These are phyloP conservation scores for Chalciporus sphaerocephalus DNA, from an alignment of 768 basidiomycete genomes.

Conservation along the genomic window DNA sequence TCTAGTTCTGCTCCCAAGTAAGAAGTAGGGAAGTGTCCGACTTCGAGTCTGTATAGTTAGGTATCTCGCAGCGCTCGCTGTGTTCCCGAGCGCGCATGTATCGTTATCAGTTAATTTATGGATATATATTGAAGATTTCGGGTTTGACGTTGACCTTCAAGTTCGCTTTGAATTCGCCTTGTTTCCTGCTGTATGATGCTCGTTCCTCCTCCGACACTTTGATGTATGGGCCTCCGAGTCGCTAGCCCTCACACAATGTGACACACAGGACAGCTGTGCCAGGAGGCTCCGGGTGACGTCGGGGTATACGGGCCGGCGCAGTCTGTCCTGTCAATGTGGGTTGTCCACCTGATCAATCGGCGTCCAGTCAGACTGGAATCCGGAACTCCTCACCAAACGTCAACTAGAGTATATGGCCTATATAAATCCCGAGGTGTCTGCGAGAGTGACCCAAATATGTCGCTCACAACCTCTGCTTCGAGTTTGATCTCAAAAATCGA, in stretches of 20 bases:
- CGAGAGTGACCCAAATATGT: constrained; percentile 4
- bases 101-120: constrained; percentile 16
- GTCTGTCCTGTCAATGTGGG: no score
- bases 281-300: no score
- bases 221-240: no score
- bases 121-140: neutral
- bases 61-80: constrained; percentile 21
- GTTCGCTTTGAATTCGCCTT: no score
- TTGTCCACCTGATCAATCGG: constrained; percentile 3
- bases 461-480: constrained; percentile 10
- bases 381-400: neutral
- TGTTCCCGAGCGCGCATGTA: constrained; percentile 15
- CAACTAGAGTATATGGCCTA: neutral
- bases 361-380: no score
- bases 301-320: no score
- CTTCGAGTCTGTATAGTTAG: constrained; percentile 26
- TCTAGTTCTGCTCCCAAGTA: constrained; percentile 72
- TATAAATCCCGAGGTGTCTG: neutral
- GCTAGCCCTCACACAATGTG: no score
- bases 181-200: no score
- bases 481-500: constrained; percentile 30
- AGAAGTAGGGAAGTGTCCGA: constrained; percentile 7
- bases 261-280: no score
- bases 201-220: no score
- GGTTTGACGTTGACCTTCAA: no score